phyloP scores from a whole-genome alignment of 164 flowering plant genomes.

The Protea cynaroides region DNA sequence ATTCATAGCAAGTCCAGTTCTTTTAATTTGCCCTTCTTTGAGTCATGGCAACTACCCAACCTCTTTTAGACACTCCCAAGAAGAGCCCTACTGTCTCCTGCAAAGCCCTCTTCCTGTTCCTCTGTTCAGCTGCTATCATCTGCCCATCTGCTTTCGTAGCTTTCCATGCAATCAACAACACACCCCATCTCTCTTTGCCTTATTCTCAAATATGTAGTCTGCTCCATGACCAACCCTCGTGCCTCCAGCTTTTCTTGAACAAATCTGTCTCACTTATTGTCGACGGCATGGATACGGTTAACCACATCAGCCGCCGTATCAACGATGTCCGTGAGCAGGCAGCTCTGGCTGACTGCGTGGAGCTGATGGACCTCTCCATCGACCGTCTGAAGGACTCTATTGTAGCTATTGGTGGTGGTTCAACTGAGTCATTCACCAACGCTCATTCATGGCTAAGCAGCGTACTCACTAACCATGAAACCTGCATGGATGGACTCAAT shows the following conservation, averaged over 20 bases:
- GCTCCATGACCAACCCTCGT: too few relatives aligned
- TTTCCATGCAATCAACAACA: too few relatives aligned
- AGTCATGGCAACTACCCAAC: too few relatives aligned
- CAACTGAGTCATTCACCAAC: constrained; percentile 14
- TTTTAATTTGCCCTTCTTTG: too few relatives aligned
- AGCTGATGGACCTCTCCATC: constrained; percentile 33
- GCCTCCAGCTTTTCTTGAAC: constrained; percentile 17
- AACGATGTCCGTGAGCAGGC: constrained; percentile 22
- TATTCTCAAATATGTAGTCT: too few relatives aligned
- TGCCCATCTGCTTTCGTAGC: too few relatives aligned
- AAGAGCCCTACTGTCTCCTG: too few relatives aligned
- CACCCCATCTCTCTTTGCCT: too few relatives aligned
- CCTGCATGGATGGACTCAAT: constrained; percentile 37
- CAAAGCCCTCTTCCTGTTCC: too few relatives aligned
- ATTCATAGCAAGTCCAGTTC: too few relatives aligned
- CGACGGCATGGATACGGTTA: constrained; percentile 9
- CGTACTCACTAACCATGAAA: constrained; percentile 45
- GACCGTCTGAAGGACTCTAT: constrained; percentile 25
- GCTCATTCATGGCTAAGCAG: constrained; percentile 47
- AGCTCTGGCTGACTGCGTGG: constrained; percentile 36
- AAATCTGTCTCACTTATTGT: constrained; percentile 16
- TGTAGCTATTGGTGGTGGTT: constrained; percentile 10
- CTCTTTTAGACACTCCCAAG: too few relatives aligned
- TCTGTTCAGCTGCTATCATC: too few relatives aligned
- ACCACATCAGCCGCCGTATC: constrained; percentile 10